Conservation (phyloP, 139 green algal genomes). For the Monoraphidium neglectum region DNA sequence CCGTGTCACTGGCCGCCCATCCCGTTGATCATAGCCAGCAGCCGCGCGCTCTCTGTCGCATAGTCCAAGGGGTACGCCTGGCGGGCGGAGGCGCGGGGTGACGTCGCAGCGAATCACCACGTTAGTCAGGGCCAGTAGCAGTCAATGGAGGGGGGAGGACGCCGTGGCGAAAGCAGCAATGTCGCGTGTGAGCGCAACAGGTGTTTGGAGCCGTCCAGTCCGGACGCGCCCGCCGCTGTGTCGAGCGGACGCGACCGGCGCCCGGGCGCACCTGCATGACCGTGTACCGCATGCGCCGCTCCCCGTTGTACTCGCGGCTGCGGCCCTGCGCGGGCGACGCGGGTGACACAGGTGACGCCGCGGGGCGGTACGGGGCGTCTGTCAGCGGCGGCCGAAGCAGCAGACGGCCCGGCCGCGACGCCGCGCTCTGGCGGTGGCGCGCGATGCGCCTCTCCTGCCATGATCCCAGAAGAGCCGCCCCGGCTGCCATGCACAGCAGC, state of each 20-base stretch:
- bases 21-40: slow-evolving; percentile 26
- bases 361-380: no score
- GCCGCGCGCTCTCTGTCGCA: slow-evolving; percentile 7
- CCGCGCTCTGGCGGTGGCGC: no score
- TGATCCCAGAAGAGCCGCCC: no score
- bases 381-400: no score
- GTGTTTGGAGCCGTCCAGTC: not conserved
- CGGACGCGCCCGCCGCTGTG: not conserved
- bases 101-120: no score
- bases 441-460: no score
- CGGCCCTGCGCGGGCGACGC: slow-evolving; percentile 27
- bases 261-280: slow-evolving; percentile 30
- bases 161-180: not conserved
- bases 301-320: slow-evolving; percentile 73
- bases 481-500: no score
- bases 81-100: no score
- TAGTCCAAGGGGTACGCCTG: slow-evolving; percentile 27
- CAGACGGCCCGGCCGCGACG: no score
- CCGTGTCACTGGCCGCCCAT: not conserved
- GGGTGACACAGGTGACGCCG: no score
- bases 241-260: not conserved
- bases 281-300: slow-evolving; percentile 60
- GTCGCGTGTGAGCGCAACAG: not conserved
- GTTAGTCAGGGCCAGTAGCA: not conserved
- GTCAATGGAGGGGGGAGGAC: not conserved